These are phyloP conservation scores for Gleditsia sinensis DNA, from an alignment of 306 rosid genomes.

Conservation along the genomic window DNA sequence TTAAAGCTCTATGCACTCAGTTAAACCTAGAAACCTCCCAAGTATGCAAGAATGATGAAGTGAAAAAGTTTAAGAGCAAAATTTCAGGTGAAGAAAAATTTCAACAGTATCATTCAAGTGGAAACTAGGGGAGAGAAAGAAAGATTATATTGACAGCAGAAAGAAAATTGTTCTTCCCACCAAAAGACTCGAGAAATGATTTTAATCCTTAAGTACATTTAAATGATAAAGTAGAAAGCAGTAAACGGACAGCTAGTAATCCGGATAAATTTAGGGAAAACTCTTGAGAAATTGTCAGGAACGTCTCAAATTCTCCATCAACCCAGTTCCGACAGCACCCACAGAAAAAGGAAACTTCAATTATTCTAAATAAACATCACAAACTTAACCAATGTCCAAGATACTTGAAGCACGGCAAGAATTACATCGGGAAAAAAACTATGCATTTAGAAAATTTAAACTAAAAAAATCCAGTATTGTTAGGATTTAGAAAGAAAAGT, in stretches of 20 bases:
- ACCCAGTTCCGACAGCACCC: not conserved
- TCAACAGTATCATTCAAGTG: not conserved
- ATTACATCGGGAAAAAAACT: not conserved
- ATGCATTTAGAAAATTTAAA: constrained; percentile 16
- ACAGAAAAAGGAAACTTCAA: constrained; percentile 1
- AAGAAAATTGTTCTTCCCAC: constrained; percentile 1
- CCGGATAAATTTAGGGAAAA: not conserved
- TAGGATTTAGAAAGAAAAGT: constrained; percentile 6
- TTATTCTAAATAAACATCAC: not conserved
- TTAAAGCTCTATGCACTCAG: constrained; percentile 7
- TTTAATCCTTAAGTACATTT: not conserved
- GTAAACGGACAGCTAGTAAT: not conserved
- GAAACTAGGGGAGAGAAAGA: not conserved
- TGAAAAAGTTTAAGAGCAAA: not conserved
- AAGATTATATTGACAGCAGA: not conserved
- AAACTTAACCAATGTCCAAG: not conserved
- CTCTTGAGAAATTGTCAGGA: not conserved
- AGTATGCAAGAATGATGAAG: not conserved
- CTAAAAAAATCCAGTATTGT: constrained; percentile 3
- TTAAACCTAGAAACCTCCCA: not conserved
- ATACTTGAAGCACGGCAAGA: constrained; percentile 4
- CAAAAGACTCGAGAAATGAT: not conserved
- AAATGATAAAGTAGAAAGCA: not conserved
- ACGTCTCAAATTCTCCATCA: constrained; percentile 6
- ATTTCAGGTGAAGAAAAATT: not conserved